Percentiles rank a stretch among this genome's conserved stretches.
phyloP scores from a whole-genome alignment of 202 grass and related monocot genomes.

The Setaria italica region DNA sequence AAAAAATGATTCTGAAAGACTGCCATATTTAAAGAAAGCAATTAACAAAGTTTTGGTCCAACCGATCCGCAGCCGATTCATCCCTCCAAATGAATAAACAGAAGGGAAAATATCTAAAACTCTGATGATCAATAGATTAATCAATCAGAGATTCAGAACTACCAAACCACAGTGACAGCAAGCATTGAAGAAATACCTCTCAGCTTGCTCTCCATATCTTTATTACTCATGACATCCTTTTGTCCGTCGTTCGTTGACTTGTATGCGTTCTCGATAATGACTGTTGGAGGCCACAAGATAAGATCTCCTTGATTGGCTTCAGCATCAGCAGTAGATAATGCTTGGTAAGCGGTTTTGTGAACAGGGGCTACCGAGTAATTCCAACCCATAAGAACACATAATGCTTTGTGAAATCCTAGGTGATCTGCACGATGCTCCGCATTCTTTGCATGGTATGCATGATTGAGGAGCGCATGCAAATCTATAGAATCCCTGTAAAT shows the following conservation, averaged over 20 bases:
- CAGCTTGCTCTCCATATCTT: conserved; percentile 81
- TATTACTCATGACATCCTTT: conserved; percentile 63
- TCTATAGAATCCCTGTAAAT: conserved; percentile 67
- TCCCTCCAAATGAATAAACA: conserved; percentile 16
- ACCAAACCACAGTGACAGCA: conserved; percentile 46
- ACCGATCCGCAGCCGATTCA: neutral
- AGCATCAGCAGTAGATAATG: conserved; percentile 63
- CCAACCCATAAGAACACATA: conserved; percentile 91
- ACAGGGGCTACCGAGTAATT: conserved; percentile 64
- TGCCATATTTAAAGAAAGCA: conserved; percentile 1
- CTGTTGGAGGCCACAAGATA: conserved; percentile 78
- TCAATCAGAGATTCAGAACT: conserved; percentile 43
- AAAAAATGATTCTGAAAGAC: conserved; percentile 10
- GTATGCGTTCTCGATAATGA: conserved; percentile 77
- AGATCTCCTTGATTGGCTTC: conserved; percentile 79
- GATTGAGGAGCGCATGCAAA: conserved; percentile 77
- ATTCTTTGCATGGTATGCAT: conserved; percentile 74
- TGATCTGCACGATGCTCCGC: conserved; percentile 72
- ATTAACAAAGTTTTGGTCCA: conserved; percentile 10
- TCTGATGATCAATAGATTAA: conserved; percentile 39
- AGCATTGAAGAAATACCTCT: conserved; percentile 62
- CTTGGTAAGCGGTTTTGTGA: conserved; percentile 62
- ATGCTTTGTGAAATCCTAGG: conserved; percentile 80
- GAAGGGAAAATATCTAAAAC: conserved; percentile 22
- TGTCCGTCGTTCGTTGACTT: conserved; percentile 54